Evolutionary conservation across 2,329 filamentous ascomycete species (phyloP).

Genomic region (Fusarium virguliforme): DNA sequence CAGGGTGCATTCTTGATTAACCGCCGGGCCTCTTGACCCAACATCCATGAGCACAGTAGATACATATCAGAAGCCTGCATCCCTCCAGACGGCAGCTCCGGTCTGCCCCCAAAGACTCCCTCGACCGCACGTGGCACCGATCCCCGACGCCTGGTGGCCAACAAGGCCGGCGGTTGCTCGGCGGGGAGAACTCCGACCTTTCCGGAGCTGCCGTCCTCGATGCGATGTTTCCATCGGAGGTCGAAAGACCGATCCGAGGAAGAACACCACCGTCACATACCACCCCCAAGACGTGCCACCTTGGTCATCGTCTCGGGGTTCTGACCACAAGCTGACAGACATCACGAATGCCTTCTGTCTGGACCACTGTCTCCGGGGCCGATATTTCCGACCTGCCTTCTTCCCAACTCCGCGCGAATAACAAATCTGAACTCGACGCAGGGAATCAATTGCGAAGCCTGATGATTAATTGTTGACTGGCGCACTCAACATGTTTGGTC

Average conservation of each 20-base stretch:
- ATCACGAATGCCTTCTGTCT: not conserved
- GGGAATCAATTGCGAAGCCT: constrained; percentile 10
- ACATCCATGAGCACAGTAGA: not conserved
- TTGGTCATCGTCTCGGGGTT: constrained; percentile 1
- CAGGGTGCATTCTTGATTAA: constrained; percentile 22
- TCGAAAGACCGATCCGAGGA: constrained; percentile 4
- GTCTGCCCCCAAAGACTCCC: constrained; percentile 18
- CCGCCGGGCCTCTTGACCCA: constrained; percentile 21
- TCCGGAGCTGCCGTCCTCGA: constrained; percentile 21
- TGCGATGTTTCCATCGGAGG: not conserved
- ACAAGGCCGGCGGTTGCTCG: constrained; percentile 13
- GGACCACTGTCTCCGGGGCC: constrained; percentile 16
- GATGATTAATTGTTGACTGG: constrained; percentile 20
- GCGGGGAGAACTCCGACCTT: constrained; percentile 41
- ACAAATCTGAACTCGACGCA: constrained; percentile 12
- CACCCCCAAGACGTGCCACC: not conserved
- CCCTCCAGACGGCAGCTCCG: constrained; percentile 5
- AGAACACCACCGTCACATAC: not conserved
- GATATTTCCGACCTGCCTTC: constrained; percentile 33
- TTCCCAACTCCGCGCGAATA: constrained; percentile 41
- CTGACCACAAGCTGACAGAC: not conserved
- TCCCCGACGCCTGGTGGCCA: constrained; percentile 15
- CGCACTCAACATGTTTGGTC: constrained; percentile 26
- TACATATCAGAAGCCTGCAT: not conserved
- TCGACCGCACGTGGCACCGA: constrained; percentile 32